Percentiles rank a stretch among this genome's conserved stretches.
These are phyloP conservation scores for Mycena floridula DNA, from an alignment of 768 basidiomycete genomes.

Conservation along the genomic window DNA sequence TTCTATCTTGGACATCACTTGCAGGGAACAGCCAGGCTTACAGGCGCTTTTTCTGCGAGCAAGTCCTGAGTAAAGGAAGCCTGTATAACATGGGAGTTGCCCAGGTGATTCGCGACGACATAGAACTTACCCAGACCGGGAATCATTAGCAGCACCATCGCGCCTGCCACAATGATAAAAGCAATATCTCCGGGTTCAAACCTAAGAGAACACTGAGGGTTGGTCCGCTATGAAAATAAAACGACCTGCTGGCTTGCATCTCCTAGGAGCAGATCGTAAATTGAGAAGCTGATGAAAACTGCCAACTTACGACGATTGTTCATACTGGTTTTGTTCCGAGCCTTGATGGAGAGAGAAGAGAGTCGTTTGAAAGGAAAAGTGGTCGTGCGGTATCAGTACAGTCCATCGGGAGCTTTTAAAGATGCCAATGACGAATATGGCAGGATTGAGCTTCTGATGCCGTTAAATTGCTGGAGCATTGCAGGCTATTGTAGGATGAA, in stretches of 20 bases:
- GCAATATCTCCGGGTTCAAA: constrained; percentile 69
- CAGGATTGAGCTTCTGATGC: too few relatives aligned
- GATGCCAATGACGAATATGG: too few relatives aligned
- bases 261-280: neutral
- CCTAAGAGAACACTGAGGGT: too few relatives aligned
- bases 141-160: constrained; percentile 74
- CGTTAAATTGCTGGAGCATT: too few relatives aligned
- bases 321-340: too few relatives aligned
- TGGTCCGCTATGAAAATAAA: neutral
- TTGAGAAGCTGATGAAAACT: too few relatives aligned
- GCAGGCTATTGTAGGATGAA: too few relatives aligned
- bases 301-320: too few relatives aligned
- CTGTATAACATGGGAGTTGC: constrained; percentile 23
- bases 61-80: constrained; percentile 70
- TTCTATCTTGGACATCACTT: neutral
- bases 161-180: constrained; percentile 63
- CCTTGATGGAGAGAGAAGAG: too few relatives aligned
- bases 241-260: constrained; percentile 11
- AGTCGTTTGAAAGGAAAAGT: too few relatives aligned
- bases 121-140: constrained; percentile 55
- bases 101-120: neutral
- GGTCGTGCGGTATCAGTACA: too few relatives aligned
- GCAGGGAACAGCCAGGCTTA: constrained; percentile 17
- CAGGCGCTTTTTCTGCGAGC: constrained; percentile 61
- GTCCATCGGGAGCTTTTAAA: too few relatives aligned